Conservation (phyloP, 2,329 filamentous ascomycete species). For the Cordyceps militaris region DNA sequence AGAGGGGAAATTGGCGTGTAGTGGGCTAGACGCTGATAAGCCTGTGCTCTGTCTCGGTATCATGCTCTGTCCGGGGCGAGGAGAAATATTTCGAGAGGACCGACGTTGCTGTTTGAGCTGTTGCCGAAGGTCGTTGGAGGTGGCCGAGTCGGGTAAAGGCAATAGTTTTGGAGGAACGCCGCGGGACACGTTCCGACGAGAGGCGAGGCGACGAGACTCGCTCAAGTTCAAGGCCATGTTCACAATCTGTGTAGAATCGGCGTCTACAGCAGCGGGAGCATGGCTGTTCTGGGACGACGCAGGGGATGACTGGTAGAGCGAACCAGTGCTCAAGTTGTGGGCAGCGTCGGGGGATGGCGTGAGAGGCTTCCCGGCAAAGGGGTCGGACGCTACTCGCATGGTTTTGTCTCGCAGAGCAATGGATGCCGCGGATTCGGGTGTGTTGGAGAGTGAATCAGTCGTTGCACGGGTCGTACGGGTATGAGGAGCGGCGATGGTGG, state of each 20-base stretch:
- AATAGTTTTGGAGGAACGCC: conserved; percentile 44
- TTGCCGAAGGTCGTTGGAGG: conserved; percentile 55
- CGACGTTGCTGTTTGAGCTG: conserved; percentile 67
- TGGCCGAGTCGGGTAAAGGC: conserved; percentile 44
- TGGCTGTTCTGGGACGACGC: conserved; percentile 16
- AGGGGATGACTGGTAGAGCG: conserved; percentile 8
- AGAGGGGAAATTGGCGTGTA: conserved; percentile 39
- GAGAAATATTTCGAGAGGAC: conserved; percentile 54
- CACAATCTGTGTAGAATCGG: conserved; percentile 83
- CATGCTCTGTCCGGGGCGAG: conserved; percentile 40
- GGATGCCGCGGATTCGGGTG: neutral
- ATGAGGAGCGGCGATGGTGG: neutral
- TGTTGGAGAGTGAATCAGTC: neutral
- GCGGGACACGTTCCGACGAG: conserved; percentile 47
- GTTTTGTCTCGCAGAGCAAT: neutral
- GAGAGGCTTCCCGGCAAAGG: neutral
- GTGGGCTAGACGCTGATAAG: conserved; percentile 34
- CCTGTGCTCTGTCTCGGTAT: conserved; percentile 36
- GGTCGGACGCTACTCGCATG: conserved; percentile 2
- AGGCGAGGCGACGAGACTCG: conserved; percentile 65
- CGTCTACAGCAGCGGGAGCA: conserved; percentile 41
- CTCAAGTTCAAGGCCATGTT: conserved; percentile 86
- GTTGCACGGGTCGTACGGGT: neutral
- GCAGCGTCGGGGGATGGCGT: neutral
- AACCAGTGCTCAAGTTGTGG: neutral